phyloP scores from a whole-genome alignment of 2,329 filamentous ascomycete genomes.

The Aspergillus sp. region DNA sequence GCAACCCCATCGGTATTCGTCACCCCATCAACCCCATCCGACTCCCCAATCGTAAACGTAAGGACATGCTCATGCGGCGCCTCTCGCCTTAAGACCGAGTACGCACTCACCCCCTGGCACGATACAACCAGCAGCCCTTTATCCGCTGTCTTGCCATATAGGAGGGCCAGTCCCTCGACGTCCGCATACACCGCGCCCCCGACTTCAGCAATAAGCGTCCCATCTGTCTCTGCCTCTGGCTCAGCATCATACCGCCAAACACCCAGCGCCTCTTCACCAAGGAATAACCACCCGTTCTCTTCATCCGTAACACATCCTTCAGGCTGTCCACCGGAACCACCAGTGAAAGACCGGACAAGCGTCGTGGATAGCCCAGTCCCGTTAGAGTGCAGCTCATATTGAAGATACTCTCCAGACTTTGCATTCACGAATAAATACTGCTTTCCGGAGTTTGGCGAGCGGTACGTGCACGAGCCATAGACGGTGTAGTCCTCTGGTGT shows the following conservation, averaged over 20 bases:
- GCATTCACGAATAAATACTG: slow-evolving; percentile 9
- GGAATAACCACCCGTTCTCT: slow-evolving; percentile 3
- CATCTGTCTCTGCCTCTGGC: background rate
- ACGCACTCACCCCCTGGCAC: slow-evolving; percentile 5
- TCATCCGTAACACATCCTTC: slow-evolving; percentile 9
- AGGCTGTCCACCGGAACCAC: slow-evolving; percentile 1
- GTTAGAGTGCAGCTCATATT: slow-evolving; percentile 4
- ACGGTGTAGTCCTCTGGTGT: slow-evolving; percentile 3
- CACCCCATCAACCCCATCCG: slow-evolving; percentile 9
- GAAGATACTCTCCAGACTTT: background rate
- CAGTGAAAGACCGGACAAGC: slow-evolving; percentile 2
- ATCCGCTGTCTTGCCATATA: background rate
- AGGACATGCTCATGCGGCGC: slow-evolving; percentile 10
- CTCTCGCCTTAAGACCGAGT: background rate
- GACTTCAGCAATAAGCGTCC: background rate
- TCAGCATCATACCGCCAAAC: slow-evolving; percentile 10
- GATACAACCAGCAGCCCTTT: slow-evolving; percentile 4
- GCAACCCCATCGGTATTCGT: slow-evolving; percentile 10
- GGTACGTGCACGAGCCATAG: slow-evolving; percentile 11
- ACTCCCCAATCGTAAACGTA: slow-evolving; percentile 6
- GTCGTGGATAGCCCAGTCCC: background rate
- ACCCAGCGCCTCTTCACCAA: slow-evolving; percentile 6
- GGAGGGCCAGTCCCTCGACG: slow-evolving; percentile 1
- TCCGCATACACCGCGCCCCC: slow-evolving; percentile 4
- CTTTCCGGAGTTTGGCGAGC: background rate